These are phyloP conservation scores for Solanum hybrid DNA, from an alignment of 305 asterid genomes.

Conservation along the genomic window DNA sequence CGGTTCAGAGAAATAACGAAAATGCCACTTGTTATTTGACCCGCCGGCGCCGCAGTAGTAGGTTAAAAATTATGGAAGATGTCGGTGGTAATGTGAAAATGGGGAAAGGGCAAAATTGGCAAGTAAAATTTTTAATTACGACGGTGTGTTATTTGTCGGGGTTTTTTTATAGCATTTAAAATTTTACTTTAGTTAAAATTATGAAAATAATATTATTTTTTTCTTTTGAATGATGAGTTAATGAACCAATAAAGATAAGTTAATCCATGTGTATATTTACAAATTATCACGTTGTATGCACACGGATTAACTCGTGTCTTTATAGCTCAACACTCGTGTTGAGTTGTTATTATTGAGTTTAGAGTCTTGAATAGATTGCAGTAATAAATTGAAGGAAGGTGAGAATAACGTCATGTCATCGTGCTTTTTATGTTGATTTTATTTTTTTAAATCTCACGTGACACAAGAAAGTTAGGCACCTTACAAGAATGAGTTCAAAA, in stretches of 20 bases:
- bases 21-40: not conserved
- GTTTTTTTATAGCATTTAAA: not conserved
- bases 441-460: no score
- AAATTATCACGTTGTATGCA: not conserved
- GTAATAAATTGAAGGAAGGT: accelerated
- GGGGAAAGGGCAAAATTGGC: not conserved
- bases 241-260: not conserved
- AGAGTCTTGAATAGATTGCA: not conserved
- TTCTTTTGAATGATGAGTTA: not conserved
- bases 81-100: not conserved
- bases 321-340: not conserved
- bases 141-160: not conserved
- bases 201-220: not conserved
- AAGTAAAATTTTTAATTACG: not conserved
- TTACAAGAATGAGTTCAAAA: not conserved
- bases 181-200: no score
- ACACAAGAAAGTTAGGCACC: accelerated
- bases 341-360: not conserved
- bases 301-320: not conserved
- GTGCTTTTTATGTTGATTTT: not conserved
- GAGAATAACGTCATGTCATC: not conserved
- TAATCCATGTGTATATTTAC: no score
- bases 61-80: not conserved
- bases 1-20: not conserved
- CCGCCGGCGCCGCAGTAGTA: not conserved